phyloP scores from a whole-genome alignment of 768 basidiomycete species.

The Tylopilus sp. region DNA sequence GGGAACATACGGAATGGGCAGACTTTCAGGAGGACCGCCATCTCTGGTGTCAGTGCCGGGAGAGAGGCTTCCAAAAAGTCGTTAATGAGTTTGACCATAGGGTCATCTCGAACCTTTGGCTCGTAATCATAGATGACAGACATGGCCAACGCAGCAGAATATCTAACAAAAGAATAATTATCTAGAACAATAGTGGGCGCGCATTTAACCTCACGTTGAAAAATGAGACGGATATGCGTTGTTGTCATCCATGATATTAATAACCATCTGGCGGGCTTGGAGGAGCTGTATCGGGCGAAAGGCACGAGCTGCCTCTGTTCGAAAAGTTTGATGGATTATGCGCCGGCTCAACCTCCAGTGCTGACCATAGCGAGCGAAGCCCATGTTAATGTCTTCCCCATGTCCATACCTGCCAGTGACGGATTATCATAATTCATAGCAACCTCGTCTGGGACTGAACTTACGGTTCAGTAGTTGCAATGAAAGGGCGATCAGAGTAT shows the following conservation, averaged over 20 bases:
- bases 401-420: no score
- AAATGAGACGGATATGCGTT: conserved; percentile 3
- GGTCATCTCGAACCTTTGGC: neutral
- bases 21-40: conserved; percentile 11
- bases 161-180: neutral
- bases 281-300: conserved; percentile 14
- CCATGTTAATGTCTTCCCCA: no score
- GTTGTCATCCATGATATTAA: conserved; percentile 6
- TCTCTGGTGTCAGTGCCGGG: conserved; percentile 5
- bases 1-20: neutral
- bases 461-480: no score
- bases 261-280: conserved; percentile 4
- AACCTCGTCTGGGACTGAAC: no score
- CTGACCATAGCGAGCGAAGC: neutral
- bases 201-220: neutral
- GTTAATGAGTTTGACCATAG: neutral
- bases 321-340: conserved; percentile 14
- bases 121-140: conserved; percentile 15
- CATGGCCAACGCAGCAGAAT: conserved; percentile 12
- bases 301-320: neutral
- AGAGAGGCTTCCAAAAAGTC: neutral
- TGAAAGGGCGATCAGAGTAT: no score
- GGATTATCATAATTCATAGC: no score
- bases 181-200: neutral
- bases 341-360: conserved; percentile 14